Evolutionary conservation across 169 alveolate genomes (phyloP).

Genomic region (Plasmodium cynomolgi): DNA sequence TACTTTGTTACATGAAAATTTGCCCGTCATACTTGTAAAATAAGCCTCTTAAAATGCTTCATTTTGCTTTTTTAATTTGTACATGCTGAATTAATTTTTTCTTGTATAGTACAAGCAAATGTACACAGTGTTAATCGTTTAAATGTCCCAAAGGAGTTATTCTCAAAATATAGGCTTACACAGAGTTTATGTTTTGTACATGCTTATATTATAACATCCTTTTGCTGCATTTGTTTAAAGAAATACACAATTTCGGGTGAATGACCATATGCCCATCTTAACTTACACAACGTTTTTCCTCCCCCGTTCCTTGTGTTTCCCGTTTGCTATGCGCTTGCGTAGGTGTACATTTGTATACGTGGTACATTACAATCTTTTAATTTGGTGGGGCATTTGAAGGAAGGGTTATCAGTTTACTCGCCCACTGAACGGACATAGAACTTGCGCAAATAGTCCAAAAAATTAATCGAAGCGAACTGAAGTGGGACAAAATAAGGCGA

Average conservation of each 20-base stretch:
- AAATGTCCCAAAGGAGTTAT: constrained; percentile 3
- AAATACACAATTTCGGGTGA: background rate
- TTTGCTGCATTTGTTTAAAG: background rate
- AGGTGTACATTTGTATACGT: background rate
- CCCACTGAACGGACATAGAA: background rate
- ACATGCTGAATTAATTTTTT: background rate
- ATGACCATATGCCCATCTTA: background rate
- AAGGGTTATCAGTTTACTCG: background rate
- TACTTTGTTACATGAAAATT: background rate
- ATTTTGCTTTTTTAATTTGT: background rate
- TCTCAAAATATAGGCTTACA: background rate
- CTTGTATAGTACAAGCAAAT: background rate
- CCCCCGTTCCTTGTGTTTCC: background rate
- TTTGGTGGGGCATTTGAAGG: background rate
- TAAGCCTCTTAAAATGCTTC: background rate
- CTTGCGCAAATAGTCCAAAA: background rate
- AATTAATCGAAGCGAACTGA: background rate
- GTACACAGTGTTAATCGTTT: background rate
- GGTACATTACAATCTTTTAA: background rate
- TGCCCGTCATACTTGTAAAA: background rate
- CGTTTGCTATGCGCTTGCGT: background rate
- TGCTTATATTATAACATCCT: background rate
- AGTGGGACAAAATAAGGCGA: background rate
- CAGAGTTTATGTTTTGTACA: background rate
- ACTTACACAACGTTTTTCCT: background rate